phyloP scores from a whole-genome alignment of 2,329 filamentous ascomycete species.

The Xylariales sp. region DNA sequence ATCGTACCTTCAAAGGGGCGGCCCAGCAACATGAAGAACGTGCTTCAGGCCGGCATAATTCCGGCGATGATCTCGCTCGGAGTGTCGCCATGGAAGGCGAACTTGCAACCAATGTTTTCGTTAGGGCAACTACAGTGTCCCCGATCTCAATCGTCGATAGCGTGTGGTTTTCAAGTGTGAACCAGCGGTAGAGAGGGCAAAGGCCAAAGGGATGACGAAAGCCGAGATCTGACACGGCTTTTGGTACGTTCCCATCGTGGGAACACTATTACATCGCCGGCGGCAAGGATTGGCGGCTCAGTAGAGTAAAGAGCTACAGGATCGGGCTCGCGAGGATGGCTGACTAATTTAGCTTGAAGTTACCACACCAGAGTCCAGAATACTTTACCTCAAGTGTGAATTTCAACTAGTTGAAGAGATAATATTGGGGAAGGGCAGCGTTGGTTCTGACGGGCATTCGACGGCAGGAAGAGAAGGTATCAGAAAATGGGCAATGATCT shows the following conservation, averaged over 20 bases:
- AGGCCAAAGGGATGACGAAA: not conserved
- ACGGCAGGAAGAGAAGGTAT: conserved; percentile 1
- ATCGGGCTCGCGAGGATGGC: not conserved
- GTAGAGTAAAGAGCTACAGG: not conserved
- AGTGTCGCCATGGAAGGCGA: not conserved
- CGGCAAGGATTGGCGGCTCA: not conserved
- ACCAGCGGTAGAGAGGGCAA: not conserved
- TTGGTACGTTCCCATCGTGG: conserved; percentile 1
- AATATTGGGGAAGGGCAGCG: not conserved
- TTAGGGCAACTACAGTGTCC: not conserved
- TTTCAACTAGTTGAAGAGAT: not conserved
- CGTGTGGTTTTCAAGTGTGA: not conserved
- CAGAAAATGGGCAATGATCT: conserved; percentile 2
- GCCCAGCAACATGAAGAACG: not conserved
- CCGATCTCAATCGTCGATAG: no score
- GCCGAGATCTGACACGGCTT: not conserved
- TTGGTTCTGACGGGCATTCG: not conserved
- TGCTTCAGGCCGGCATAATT: not conserved
- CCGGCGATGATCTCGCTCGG: not conserved
- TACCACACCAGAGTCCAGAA: conserved; percentile 1
- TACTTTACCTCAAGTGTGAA: not conserved
- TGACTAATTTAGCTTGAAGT: not conserved
- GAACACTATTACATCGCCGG: not conserved
- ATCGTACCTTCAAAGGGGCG: not conserved
- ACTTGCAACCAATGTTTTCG: not conserved